Evolutionary conservation across 331 rosid genomes (phyloP).

Genomic region (Prunus yedoensis): DNA sequence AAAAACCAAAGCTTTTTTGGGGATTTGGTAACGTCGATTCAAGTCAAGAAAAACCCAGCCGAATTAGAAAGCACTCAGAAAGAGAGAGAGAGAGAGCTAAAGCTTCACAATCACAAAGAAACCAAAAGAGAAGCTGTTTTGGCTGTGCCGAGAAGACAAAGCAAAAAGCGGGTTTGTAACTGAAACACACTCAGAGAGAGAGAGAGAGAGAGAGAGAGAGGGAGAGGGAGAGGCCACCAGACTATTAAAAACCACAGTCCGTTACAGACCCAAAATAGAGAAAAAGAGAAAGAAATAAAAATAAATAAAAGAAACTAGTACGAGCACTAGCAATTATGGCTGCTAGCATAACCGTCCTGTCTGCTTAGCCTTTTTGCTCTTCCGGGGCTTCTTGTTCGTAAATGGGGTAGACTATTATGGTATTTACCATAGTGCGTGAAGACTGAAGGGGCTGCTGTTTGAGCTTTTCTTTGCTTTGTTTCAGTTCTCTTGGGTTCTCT

Average conservation of each 20-base stretch:
- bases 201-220: too few relatives aligned
- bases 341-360: constrained; percentile 45
- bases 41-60: constrained; percentile 15
- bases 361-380: constrained; percentile 30
- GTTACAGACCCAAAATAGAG: constrained; percentile 13
- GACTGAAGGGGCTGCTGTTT: not conserved
- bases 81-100: not conserved
- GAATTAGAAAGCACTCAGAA: not conserved
- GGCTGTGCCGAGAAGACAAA: constrained; percentile 21
- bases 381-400: constrained; percentile 34
- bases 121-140: not conserved
- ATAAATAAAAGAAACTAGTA: constrained; percentile 12
- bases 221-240: not conserved
- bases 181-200: constrained; percentile 19
- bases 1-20: constrained; percentile 36
- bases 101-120: constrained; percentile 7
- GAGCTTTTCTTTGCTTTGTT: constrained; percentile 13
- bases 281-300: constrained; percentile 23
- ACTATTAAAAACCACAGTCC: constrained; percentile 3
- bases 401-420: constrained; percentile 37
- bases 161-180: constrained; percentile 29
- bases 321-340: constrained; percentile 41
- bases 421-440: constrained; percentile 21
- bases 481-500: not conserved
- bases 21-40: constrained; percentile 70